A percentile compares a stretch with the other conserved stretches of the same genome.
Evolutionary conservation across 495 filamentous ascomycete genomes (phyloP).

Genomic region (Aspergillus coremiiformis): DNA sequence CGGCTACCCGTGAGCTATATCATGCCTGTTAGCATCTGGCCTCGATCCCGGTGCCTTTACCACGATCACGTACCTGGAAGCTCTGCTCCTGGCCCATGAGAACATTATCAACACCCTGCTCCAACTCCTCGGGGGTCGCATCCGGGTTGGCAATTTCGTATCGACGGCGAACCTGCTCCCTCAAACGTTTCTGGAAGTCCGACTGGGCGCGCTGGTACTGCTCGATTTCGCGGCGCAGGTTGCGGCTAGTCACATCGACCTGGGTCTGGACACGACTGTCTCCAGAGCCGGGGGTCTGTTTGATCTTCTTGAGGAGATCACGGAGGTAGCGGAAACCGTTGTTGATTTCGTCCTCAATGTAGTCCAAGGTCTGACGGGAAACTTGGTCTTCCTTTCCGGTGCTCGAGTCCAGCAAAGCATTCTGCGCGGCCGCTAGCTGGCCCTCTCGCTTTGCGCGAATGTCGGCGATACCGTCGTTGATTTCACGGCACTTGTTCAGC

Average conservation of each 20-base stretch:
- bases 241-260: conserved; percentile 69
- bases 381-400: conserved; percentile 39
- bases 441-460: conserved; percentile 33
- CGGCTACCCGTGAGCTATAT: conserved; percentile 58
- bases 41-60: conserved; percentile 5
- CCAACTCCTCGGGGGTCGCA: conserved; percentile 71
- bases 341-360: conserved; percentile 75
- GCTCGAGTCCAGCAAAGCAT: conserved; percentile 37
- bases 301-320: conserved; percentile 67
- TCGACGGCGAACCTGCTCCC: conserved; percentile 76
- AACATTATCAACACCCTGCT: conserved; percentile 64
- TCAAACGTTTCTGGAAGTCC: conserved; percentile 66
- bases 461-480: conserved; percentile 61
- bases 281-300: conserved; percentile 66
- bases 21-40: conserved; percentile 12
- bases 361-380: conserved; percentile 44
- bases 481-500: conserved; percentile 72
- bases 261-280: conserved; percentile 65
- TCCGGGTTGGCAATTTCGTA: conserved; percentile 85
- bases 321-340: conserved; percentile 67
- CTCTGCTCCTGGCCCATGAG: conserved; percentile 63
- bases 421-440: conserved; percentile 34
- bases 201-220: conserved; percentile 71
- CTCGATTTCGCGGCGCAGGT: conserved; percentile 68
- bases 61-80: conserved; percentile 46